Evolutionary conservation across 768 basidiomycete species (phyloP).

Genomic region (Mycena pura): DNA sequence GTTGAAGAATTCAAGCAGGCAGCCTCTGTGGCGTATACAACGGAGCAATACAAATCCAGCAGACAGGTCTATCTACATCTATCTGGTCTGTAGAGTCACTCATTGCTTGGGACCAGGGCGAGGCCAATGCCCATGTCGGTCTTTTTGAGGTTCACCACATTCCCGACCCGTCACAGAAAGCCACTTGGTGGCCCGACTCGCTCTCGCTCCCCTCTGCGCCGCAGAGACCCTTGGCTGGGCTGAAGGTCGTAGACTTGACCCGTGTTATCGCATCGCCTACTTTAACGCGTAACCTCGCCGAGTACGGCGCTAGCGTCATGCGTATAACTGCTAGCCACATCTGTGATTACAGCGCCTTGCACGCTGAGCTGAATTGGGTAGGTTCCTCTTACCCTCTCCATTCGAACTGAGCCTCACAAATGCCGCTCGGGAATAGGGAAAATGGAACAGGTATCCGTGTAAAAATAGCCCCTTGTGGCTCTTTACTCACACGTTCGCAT

Average conservation of each 20-base stretch:
- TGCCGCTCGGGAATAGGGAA: not conserved
- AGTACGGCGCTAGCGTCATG: slow-evolving; percentile 37
- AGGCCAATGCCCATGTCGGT: slow-evolving; percentile 34
- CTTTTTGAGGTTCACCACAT: slow-evolving; percentile 21
- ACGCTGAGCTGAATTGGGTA: slow-evolving; percentile 28
- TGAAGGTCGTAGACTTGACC: slow-evolving; percentile 38
- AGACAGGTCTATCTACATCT: not conserved
- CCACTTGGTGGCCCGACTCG: slow-evolving; percentile 29
- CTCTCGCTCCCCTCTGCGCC: not conserved
- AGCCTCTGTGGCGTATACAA: slow-evolving; percentile 27
- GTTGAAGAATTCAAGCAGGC: slow-evolving; percentile 34
- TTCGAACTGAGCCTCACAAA: not conserved
- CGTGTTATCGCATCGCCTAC: slow-evolving; percentile 37
- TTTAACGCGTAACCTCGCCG: slow-evolving; percentile 32
- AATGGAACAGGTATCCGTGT: not conserved
- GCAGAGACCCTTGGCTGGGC: slow-evolving; percentile 31
- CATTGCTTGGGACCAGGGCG: slow-evolving; percentile 24
- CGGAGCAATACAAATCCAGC: slow-evolving; percentile 29
- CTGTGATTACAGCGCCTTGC: slow-evolving; percentile 28
- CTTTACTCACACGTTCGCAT: not conserved
- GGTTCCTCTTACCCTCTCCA: not conserved
- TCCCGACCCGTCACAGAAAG: slow-evolving; percentile 26
- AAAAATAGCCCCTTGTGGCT: not conserved
- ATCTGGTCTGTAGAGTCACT: not conserved
- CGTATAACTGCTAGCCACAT: slow-evolving; percentile 36